These are phyloP conservation scores for Pascua sp. DNA, from an alignment of 1,284 basidiomycete genomes.

Conservation along the genomic window DNA sequence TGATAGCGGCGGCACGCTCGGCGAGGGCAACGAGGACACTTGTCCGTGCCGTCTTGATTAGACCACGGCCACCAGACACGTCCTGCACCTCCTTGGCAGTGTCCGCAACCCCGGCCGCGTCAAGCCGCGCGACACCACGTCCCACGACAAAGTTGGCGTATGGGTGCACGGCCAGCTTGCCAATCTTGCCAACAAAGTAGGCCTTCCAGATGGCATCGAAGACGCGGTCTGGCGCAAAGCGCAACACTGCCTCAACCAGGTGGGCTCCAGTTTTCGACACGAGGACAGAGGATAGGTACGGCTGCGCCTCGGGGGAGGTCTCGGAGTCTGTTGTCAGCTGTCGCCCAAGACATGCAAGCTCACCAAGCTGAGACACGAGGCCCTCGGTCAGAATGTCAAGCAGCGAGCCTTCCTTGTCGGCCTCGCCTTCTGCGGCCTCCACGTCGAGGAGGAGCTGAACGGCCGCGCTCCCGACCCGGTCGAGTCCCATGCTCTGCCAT, in stretches of 20 bases:
- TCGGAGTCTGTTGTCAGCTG: conserved; percentile 45
- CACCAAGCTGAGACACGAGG: conserved; percentile 59
- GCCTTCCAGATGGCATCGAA: conserved; percentile 69
- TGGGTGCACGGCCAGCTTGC: conserved; percentile 72
- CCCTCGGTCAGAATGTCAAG: conserved; percentile 79
- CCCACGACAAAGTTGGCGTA: conserved; percentile 89
- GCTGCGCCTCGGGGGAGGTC: conserved; percentile 25
- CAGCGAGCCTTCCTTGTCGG: conserved; percentile 64
- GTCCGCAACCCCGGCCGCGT: conserved; percentile 58
- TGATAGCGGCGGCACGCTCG: conserved; percentile 60
- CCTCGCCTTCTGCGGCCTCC: conserved; percentile 63
- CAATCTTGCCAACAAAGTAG: conserved; percentile 70
- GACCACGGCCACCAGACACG: conserved; percentile 52
- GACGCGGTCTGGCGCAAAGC: conserved; percentile 59
- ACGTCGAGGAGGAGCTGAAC: conserved; percentile 77
- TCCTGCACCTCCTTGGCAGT: conserved; percentile 60
- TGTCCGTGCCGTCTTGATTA: conserved; percentile 58
- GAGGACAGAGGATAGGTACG: conserved; percentile 64
- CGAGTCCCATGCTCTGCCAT: conserved; percentile 72
- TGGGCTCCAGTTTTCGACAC: conserved; percentile 83
- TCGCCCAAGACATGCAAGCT: conserved; percentile 52
- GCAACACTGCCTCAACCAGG: conserved; percentile 72
- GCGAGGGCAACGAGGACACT: conserved; percentile 69
- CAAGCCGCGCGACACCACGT: conserved; percentile 64
- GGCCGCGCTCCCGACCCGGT: conserved; percentile 74